phyloP scores from a whole-genome alignment of 306 rosid species.

The barrel medic (Medicago truncatula) region DNA sequence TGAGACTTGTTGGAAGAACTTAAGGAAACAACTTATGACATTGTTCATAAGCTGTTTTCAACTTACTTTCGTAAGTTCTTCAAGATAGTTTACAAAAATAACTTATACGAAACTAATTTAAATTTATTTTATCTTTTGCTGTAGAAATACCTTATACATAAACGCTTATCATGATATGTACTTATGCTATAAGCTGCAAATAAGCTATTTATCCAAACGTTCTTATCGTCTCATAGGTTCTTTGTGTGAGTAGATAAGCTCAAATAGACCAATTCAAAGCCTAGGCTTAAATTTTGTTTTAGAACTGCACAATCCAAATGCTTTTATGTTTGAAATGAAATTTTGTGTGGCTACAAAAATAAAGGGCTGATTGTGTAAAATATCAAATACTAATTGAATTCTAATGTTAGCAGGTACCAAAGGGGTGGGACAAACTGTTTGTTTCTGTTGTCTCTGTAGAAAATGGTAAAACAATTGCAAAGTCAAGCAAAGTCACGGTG shows the following conservation, averaged over 20 bases:
- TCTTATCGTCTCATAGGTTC: not conserved
- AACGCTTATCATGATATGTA: too few species aligned
- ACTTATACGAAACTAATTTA: too few species aligned
- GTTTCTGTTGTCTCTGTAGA: constrained; percentile 55
- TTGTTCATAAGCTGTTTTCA: too few species aligned
- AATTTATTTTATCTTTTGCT: too few species aligned
- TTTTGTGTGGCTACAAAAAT: not conserved
- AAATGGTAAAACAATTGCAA: constrained; percentile 57
- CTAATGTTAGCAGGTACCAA: constrained; percentile 57
- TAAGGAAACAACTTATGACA: too few species aligned
- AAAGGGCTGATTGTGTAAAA: constrained; percentile 9
- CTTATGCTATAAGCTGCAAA: too few species aligned
- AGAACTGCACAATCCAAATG: constrained; percentile 21
- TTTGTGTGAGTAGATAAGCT: not conserved
- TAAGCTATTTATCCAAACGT: too few species aligned
- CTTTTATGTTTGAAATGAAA: constrained; percentile 3
- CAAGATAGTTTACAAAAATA: too few species aligned
- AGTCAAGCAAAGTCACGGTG: constrained; percentile 54
- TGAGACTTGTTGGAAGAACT: too few species aligned
- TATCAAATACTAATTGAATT: constrained; percentile 36
- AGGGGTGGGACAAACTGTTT: constrained; percentile 75
- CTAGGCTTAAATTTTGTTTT: not conserved
- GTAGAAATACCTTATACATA: too few species aligned
- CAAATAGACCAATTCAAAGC: not conserved
- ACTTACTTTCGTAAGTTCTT: too few species aligned